These are phyloP conservation scores for Yamadazyma scolyti DNA, from an alignment of 805 yeast species.

Conservation along the genomic window DNA sequence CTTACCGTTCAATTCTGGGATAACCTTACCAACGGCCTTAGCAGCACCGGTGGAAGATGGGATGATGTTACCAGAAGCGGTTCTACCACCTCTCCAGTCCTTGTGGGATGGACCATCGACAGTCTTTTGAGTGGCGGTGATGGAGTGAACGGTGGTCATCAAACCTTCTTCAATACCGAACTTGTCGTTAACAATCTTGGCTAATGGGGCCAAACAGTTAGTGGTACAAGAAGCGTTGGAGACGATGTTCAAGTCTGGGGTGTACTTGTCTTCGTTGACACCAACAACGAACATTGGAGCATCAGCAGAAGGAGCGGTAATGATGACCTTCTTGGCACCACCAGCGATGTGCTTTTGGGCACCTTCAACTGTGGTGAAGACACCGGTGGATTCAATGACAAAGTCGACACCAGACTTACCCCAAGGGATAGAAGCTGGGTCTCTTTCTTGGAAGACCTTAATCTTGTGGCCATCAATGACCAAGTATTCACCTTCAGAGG, in stretches of 20 bases:
- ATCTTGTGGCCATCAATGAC: constrained; percentile 68
- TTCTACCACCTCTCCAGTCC: constrained; percentile 99
- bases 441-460: constrained; percentile 72
- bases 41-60: constrained; percentile 98
- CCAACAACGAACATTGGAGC: constrained; percentile 96
- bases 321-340: constrained; percentile 93
- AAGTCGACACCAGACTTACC: constrained; percentile 75
- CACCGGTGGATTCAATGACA: constrained; percentile 94
- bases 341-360: constrained; percentile 82
- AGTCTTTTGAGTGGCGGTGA: constrained; percentile 94
- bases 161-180: constrained; percentile 89
- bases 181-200: constrained; percentile 81
- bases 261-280: constrained; percentile 80
- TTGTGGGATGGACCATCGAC: constrained; percentile 97
- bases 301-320: constrained; percentile 90
- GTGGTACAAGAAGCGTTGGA: constrained; percentile 97
- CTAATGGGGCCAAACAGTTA: constrained; percentile 92
- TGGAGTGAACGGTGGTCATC: constrained; percentile 95
- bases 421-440: constrained; percentile 89
- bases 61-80: constrained; percentile 92
- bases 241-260: constrained; percentile 68
- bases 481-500: constrained; percentile 52
- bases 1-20: constrained; percentile 87
- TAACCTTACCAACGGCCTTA: constrained; percentile 94
- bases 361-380: constrained; percentile 78